Evolutionary conservation across 805 yeast species (phyloP).

Genomic region (Yamadazyma sp.): DNA sequence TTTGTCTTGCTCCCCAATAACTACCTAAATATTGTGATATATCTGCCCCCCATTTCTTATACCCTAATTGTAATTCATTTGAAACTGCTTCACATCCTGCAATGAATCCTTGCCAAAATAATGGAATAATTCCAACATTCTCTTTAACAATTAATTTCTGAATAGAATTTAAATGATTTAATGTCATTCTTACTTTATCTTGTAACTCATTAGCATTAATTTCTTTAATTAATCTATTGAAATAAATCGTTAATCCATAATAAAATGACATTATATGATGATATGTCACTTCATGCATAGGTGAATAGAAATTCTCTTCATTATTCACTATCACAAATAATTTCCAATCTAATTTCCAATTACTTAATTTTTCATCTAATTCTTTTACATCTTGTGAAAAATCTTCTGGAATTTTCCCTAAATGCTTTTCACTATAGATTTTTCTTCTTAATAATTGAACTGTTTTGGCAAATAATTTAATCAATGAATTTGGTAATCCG

Average conservation of each 20-base stretch:
- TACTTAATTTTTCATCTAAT: not conserved
- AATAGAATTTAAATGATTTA: constrained; percentile 61
- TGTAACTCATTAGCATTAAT: constrained; percentile 58
- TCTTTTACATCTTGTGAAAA: constrained; percentile 1
- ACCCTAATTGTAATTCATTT: constrained; percentile 56
- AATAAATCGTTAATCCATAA: constrained; percentile 68
- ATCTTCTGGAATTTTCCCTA: constrained; percentile 13
- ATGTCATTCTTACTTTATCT: constrained; percentile 55
- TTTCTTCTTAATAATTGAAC: constrained; percentile 65
- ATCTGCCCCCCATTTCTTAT: constrained; percentile 70
- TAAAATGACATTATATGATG: constrained; percentile 82
- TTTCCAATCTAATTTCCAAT: constrained; percentile 78
- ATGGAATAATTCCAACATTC: constrained; percentile 63
- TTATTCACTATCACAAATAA: constrained; percentile 32
- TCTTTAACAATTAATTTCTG: constrained; percentile 55
- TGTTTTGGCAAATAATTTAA: constrained; percentile 67
- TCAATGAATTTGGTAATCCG: constrained; percentile 80
- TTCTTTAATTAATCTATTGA: constrained; percentile 59
- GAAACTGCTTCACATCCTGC: constrained; percentile 80
- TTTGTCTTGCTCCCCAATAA: constrained; percentile 82
- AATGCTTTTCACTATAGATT: constrained; percentile 40
- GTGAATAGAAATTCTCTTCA: constrained; percentile 38
- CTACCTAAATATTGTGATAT: constrained; percentile 59
- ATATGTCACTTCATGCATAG: constrained; percentile 67
- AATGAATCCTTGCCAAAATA: constrained; percentile 87